Evolutionary conservation across 2,329 filamentous ascomycete genomes (phyloP).

Genomic region (Ciborinia camelliae): DNA sequence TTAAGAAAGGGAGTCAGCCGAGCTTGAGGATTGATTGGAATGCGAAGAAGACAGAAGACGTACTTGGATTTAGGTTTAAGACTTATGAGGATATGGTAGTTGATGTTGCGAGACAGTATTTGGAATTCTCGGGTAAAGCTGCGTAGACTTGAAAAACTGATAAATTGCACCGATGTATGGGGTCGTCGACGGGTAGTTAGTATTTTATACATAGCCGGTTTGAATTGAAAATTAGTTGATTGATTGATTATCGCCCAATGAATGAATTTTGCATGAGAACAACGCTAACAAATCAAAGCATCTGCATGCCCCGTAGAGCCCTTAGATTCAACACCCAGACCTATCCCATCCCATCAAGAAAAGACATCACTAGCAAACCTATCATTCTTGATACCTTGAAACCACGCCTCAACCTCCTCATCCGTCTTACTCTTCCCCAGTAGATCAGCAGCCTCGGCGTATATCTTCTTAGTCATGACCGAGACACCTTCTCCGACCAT

Average conservation of each 20-base stretch:
- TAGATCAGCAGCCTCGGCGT: slow-evolving; percentile 1
- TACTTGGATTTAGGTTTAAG: slow-evolving; percentile 1
- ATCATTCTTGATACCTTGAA: slow-evolving; percentile 18
- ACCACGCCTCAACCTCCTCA: slow-evolving; percentile 22
- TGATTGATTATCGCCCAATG: too few relatives aligned
- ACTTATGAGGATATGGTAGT: slow-evolving; percentile 7
- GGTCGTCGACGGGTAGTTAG: not conserved
- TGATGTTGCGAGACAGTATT: not conserved
- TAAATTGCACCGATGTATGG: not conserved
- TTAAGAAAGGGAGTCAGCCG: not conserved
- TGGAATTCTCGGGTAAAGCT: slow-evolving; percentile 8
- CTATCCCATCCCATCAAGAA: not conserved
- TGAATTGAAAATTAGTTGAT: too few relatives aligned
- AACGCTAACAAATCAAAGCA: too few relatives aligned
- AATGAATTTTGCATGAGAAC: too few relatives aligned
- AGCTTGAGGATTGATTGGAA: not conserved
- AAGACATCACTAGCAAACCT: slow-evolving; percentile 24
- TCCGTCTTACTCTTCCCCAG: slow-evolving; percentile 16
- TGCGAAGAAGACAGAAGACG: not conserved
- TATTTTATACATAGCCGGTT: too few relatives aligned
- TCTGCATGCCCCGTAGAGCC: too few relatives aligned
- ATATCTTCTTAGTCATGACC: slow-evolving; percentile 20
- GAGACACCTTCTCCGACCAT: slow-evolving; percentile 17
- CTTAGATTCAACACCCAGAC: too few relatives aligned
- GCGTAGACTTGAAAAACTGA: not conserved